A percentile compares a stretch with the other conserved stretches of the same genome.
These are phyloP conservation scores for Agrocybe pediades DNA, from an alignment of 768 basidiomycete species.

Conservation along the genomic window DNA sequence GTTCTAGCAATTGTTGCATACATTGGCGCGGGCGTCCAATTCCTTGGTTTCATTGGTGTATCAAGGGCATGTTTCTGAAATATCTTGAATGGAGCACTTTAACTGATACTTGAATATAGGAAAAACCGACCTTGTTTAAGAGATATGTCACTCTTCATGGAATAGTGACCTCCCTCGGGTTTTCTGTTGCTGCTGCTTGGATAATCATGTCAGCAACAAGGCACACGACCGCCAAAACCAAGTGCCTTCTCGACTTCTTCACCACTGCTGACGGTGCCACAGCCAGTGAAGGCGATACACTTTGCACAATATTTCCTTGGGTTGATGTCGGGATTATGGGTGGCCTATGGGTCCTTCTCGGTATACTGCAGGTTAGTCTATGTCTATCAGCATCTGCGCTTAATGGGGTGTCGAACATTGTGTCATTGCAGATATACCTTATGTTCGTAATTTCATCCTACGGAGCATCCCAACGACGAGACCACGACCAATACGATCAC, in stretches of 20 bases:
- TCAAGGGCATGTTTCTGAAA: slow-evolving; percentile 57
- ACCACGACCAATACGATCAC: slow-evolving; percentile 79
- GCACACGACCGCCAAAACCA: slow-evolving; percentile 69
- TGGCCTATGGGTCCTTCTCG: slow-evolving; percentile 81
- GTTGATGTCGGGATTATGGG: slow-evolving; percentile 91
- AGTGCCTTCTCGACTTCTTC: slow-evolving; percentile 68
- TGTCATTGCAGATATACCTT: slow-evolving; percentile 45
- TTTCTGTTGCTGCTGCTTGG: slow-evolving; percentile 81
- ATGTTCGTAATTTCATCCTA: slow-evolving; percentile 57
- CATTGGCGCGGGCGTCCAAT: slow-evolving; percentile 71
- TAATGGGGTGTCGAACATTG: background rate
- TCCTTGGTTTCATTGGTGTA: slow-evolving; percentile 87
- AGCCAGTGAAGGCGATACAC: slow-evolving; percentile 57
- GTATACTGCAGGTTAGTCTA: slow-evolving; percentile 68
- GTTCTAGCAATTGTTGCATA: slow-evolving; percentile 80
- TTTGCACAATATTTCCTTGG: slow-evolving; percentile 93
- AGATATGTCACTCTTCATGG: slow-evolving; percentile 72
- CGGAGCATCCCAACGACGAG: slow-evolving; percentile 69
- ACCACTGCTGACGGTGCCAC: slow-evolving; percentile 37
- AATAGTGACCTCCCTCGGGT: slow-evolving; percentile 54
- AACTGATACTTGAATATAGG: no score
- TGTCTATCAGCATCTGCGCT: no score
- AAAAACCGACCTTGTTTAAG: slow-evolving; percentile 64
- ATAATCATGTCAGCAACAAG: slow-evolving; percentile 76
- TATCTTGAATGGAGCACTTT: no score